These are phyloP conservation scores for Pistacia atlantica DNA, from an alignment of 345 rosid genomes.

Conservation along the genomic window DNA sequence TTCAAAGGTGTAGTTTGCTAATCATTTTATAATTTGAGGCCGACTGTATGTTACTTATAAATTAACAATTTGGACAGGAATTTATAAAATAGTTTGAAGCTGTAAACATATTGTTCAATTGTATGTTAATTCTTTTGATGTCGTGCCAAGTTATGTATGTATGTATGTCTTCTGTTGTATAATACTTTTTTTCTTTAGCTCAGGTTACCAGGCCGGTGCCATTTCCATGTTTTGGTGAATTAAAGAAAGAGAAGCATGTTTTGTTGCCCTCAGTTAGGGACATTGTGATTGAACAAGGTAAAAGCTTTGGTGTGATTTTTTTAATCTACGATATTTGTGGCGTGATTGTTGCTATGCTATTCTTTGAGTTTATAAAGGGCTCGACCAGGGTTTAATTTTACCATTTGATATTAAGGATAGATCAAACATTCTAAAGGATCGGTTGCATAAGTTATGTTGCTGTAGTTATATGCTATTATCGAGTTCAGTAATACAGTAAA, in stretches of 20 bases:
- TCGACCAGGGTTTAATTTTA: not conserved
- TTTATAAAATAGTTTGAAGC: not conserved
- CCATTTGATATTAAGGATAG: not conserved
- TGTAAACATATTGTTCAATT: not conserved
- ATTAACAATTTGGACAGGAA: not conserved
- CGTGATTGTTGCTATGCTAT: not conserved
- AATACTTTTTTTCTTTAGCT: conserved; percentile 5
- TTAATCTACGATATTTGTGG: not conserved
- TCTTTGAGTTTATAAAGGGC: not conserved
- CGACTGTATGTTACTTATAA: not conserved
- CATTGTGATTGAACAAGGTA: conserved; percentile 69
- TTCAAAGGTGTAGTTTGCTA: not conserved
- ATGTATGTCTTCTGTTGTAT: conserved; percentile 1
- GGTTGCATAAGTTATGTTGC: not conserved
- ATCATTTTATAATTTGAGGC: not conserved
- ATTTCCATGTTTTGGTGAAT: conserved; percentile 69
- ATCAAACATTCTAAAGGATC: not conserved
- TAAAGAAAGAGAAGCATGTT: conserved; percentile 71
- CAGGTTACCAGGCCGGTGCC: conserved; percentile 63
- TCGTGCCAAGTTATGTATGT: not conserved
- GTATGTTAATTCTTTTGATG: not conserved
- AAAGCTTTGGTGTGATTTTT: not conserved
- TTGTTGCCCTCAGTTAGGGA: conserved; percentile 65
- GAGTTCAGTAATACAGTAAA: not conserved
- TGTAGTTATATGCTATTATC: not conserved